Conservation (phyloP, 2,329 filamentous ascomycete genomes). For the Phialophora verrucosa region DNA sequence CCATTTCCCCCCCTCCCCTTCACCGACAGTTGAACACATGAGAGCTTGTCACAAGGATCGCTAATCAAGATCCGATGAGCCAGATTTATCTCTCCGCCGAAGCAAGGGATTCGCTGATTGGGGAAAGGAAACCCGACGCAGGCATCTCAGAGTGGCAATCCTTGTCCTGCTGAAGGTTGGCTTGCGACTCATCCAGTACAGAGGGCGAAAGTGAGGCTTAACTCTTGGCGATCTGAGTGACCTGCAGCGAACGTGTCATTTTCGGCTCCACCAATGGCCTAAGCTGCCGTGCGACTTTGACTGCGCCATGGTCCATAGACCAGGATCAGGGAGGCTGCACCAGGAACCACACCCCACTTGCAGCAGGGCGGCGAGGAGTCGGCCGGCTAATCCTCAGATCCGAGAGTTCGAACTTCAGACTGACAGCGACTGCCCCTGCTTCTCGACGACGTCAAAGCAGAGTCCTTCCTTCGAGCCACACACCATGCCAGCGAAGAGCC, state of each 20-base stretch:
- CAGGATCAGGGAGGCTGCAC: conserved; percentile 10
- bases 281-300: conserved; percentile 18
- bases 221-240: conserved; percentile 19
- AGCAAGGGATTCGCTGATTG: conserved; percentile 1
- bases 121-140: neutral
- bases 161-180: neutral
- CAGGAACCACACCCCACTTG: neutral
- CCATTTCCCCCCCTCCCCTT: neutral
- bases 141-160: neutral
- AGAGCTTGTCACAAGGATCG: neutral
- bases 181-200: neutral
- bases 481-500: neutral
- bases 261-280: conserved; percentile 17
- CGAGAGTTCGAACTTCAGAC: conserved; percentile 5
- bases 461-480: conserved; percentile 1
- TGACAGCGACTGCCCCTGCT: neutral
- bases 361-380: neutral
- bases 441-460: neutral
- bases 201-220: conserved; percentile 26
- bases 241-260: conserved; percentile 31
- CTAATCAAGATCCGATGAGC: neutral
- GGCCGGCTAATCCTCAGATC: neutral
- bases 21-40: conserved; percentile 5
- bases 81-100: neutral
- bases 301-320: conserved; percentile 7